phyloP scores from a whole-genome alignment of 768 basidiomycete species.

The Suillus spraguei region DNA sequence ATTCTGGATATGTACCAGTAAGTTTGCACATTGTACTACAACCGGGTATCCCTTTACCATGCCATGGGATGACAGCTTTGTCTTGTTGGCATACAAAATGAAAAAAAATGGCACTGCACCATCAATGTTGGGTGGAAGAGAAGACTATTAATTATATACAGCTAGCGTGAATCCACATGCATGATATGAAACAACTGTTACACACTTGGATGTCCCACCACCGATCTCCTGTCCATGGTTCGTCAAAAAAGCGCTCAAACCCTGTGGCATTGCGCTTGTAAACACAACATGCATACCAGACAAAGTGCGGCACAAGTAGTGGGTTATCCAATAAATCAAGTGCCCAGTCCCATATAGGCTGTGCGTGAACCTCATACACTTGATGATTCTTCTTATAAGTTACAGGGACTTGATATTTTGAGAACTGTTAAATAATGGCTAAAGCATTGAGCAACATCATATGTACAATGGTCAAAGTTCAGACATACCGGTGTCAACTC shows the following conservation, averaged over 20 bases:
- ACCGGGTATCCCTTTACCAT: slow-evolving; percentile 26
- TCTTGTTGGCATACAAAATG: slow-evolving; percentile 24
- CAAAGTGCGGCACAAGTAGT: slow-evolving; percentile 18
- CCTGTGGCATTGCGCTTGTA: slow-evolving; percentile 28
- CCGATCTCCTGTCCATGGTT: slow-evolving; percentile 39
- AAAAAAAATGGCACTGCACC: slow-evolving; percentile 10
- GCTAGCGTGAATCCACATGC: background rate
- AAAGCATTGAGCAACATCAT: background rate
- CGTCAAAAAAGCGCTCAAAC: slow-evolving; percentile 32
- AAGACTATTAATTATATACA: slow-evolving; percentile 6
- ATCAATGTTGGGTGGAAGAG: background rate
- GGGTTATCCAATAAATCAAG: slow-evolving; percentile 11
- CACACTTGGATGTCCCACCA: slow-evolving; percentile 42
- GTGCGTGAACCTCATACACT: slow-evolving; percentile 3
- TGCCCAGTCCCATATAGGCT: slow-evolving; percentile 14
- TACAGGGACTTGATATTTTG: slow-evolving; percentile 5
- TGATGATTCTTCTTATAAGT: slow-evolving; percentile 13
- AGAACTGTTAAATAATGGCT: slow-evolving; percentile 7
- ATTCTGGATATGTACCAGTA: slow-evolving; percentile 21
- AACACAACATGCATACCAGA: slow-evolving; percentile 33
- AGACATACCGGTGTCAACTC: slow-evolving; percentile 15
- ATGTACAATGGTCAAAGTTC: too few relatives aligned
- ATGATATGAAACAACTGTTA: background rate
- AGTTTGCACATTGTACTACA: slow-evolving; percentile 18
- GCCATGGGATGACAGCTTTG: slow-evolving; percentile 19